Evolutionary conservation across 495 filamentous ascomycete species (phyloP).

Genomic region (Penicillium maclennaniae): DNA sequence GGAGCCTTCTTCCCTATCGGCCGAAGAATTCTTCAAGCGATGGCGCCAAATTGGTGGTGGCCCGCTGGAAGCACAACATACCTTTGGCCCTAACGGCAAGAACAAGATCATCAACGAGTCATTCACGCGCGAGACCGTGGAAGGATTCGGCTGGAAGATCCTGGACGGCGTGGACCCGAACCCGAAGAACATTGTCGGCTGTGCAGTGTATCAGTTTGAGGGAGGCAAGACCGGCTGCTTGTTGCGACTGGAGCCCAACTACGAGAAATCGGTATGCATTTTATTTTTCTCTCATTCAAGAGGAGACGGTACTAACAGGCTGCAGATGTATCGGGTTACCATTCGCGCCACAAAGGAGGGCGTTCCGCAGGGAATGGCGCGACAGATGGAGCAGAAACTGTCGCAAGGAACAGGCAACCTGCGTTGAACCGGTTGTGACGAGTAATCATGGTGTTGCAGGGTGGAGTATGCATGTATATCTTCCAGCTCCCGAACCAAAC

Average conservation of each 20-base stretch:
- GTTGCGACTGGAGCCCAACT: conserved; percentile 91
- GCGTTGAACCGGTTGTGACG: not conserved
- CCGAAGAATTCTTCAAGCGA: conserved; percentile 95
- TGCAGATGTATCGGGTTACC: conserved; percentile 90
- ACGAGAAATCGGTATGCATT: conserved; percentile 68
- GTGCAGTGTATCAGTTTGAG: conserved; percentile 81
- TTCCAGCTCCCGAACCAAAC: conserved; percentile 19
- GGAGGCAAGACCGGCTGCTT: conserved; percentile 92
- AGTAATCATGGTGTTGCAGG: conserved; percentile 13
- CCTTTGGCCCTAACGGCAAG: conserved; percentile 62
- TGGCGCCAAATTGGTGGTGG: conserved; percentile 96
- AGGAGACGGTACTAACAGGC: not conserved
- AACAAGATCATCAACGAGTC: conserved; percentile 47
- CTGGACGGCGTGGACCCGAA: conserved; percentile 86
- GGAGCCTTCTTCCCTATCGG: conserved; percentile 76
- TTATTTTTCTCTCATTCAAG: not conserved
- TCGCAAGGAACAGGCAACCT: conserved; percentile 44
- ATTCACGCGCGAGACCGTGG: conserved; percentile 63
- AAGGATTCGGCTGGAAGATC: conserved; percentile 85
- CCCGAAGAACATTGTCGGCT: conserved; percentile 86
- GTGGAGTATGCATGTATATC: conserved; percentile 23
- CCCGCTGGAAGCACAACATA: conserved; percentile 79
- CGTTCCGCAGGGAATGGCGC: conserved; percentile 75
- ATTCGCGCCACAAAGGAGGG: conserved; percentile 90
- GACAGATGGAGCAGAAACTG: conserved; percentile 80